A percentile compares a stretch with the other conserved stretches of the same genome.
These are phyloP conservation scores for Saturnispora saitoi DNA, from an alignment of 805 yeast genomes.

Conservation along the genomic window DNA sequence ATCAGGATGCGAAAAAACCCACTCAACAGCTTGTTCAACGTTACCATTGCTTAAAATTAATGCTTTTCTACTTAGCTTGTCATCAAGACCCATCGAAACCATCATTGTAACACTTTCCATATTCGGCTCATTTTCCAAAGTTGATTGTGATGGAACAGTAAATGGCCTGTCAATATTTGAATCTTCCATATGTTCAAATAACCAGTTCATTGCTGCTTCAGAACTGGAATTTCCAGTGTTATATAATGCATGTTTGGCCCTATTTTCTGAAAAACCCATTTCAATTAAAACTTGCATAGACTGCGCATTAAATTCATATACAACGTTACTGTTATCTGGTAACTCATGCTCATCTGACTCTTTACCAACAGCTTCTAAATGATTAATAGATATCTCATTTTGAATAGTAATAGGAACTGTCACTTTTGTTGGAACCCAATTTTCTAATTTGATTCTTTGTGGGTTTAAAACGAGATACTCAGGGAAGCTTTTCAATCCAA, in stretches of 20 bases:
- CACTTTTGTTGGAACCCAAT: constrained; percentile 85
- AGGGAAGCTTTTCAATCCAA: constrained; percentile 58
- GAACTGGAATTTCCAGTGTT: constrained; percentile 54
- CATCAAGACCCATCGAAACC: constrained; percentile 70
- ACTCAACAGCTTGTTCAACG: constrained; percentile 74
- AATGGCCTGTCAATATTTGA: constrained; percentile 63
- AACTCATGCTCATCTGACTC: constrained; percentile 33
- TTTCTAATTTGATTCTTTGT: constrained; percentile 71
- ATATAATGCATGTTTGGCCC: constrained; percentile 59
- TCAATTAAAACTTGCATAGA: constrained; percentile 47
- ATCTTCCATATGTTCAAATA: constrained; percentile 85
- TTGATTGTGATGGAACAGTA: constrained; percentile 19
- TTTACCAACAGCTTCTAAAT: constrained; percentile 34
- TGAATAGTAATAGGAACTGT: constrained; percentile 58
- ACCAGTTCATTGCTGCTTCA: constrained; percentile 85
- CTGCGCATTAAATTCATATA: constrained; percentile 47
- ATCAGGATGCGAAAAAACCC: constrained; percentile 80
- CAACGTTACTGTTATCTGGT: constrained; percentile 23
- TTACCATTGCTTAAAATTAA: constrained; percentile 49
- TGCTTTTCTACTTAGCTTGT: constrained; percentile 63
- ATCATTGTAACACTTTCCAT: constrained; percentile 39
- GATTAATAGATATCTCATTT: constrained; percentile 35
- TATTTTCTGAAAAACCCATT: constrained; percentile 82
- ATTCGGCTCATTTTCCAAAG: constrained; percentile 8
- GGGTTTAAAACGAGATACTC: constrained; percentile 62